A percentile compares a stretch with the other conserved stretches of the same genome.
Evolutionary conservation across 345 rosid species (phyloP).

Genomic region (Toxicodendron radicans): DNA sequence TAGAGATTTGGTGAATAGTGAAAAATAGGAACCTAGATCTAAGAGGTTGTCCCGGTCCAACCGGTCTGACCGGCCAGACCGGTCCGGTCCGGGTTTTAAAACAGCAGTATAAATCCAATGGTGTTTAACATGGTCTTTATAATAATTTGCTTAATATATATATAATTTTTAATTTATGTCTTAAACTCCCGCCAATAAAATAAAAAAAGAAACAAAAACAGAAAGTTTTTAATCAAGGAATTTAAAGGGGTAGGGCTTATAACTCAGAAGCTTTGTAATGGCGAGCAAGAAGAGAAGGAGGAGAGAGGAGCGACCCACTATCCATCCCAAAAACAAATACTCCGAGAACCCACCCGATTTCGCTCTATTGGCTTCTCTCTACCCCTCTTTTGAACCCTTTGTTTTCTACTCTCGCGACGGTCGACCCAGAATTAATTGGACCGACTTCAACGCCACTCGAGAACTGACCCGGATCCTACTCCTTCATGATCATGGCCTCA

Average conservation of each 20-base stretch:
- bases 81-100: too few species aligned
- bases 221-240: too few species aligned
- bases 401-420: constrained; percentile 63
- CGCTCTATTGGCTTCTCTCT: constrained; percentile 61
- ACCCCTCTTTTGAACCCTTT: constrained; percentile 69
- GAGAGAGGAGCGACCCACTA: constrained; percentile 50
- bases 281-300: constrained; percentile 52
- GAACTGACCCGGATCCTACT: constrained; percentile 87
- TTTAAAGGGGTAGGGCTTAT: neutral
- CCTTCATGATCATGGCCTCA: constrained; percentile 64
- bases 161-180: neutral
- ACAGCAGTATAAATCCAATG: too few species aligned
- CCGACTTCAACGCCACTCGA: constrained; percentile 81
- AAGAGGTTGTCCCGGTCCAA: too few species aligned
- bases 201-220: neutral
- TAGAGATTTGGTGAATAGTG: too few species aligned
- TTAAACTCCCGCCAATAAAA: neutral
- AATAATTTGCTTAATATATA: too few species aligned
- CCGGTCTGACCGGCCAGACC: too few species aligned
- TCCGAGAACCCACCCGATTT: constrained; percentile 82
- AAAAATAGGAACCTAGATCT: too few species aligned
- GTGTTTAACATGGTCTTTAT: too few species aligned
- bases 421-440: constrained; percentile 80
- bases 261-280: constrained; percentile 20
- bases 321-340: constrained; percentile 65